A percentile compares a stretch with the other conserved stretches of the same genome.
Evolutionary conservation across 2,329 filamentous ascomycete species (phyloP).

Genomic region (Talaromyces amestolkiae): DNA sequence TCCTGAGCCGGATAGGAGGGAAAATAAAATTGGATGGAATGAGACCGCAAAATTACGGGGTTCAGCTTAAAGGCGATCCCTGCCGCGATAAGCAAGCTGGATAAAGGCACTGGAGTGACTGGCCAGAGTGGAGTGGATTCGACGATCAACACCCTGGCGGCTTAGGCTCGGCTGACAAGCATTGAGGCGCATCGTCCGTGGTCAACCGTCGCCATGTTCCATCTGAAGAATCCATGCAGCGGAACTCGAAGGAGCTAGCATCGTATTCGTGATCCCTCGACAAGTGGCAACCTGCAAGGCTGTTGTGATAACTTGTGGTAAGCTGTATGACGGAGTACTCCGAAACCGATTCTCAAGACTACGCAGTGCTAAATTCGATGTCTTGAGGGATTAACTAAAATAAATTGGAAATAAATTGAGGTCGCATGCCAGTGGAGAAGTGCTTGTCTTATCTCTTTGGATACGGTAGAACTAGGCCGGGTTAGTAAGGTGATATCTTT

Average conservation of each 20-base stretch:
- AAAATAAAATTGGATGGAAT: neutral
- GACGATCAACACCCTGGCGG: neutral
- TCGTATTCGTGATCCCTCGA: neutral
- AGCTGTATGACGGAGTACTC: neutral
- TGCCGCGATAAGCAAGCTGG: conserved; percentile 1
- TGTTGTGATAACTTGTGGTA: neutral
- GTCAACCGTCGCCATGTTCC: neutral
- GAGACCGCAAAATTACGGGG: neutral
- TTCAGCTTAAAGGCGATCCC: neutral
- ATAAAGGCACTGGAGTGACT: neutral
- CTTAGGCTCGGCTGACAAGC: neutral
- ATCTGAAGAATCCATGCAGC: neutral
- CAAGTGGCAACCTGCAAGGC: neutral
- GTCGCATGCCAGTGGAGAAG: conserved; percentile 1
- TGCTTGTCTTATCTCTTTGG: neutral
- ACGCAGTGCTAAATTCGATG: neutral
- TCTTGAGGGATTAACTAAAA: neutral
- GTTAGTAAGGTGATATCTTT: conserved; percentile 5
- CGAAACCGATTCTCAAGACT: neutral
- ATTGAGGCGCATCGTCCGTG: neutral
- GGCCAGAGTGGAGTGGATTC: neutral
- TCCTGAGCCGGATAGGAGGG: neutral
- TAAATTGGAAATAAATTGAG: neutral
- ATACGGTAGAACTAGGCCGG: neutral
- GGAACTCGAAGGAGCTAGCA: neutral